These are phyloP conservation scores for Fusarium haematococcum DNA, from an alignment of 2,329 filamentous ascomycete species.

Conservation along the genomic window DNA sequence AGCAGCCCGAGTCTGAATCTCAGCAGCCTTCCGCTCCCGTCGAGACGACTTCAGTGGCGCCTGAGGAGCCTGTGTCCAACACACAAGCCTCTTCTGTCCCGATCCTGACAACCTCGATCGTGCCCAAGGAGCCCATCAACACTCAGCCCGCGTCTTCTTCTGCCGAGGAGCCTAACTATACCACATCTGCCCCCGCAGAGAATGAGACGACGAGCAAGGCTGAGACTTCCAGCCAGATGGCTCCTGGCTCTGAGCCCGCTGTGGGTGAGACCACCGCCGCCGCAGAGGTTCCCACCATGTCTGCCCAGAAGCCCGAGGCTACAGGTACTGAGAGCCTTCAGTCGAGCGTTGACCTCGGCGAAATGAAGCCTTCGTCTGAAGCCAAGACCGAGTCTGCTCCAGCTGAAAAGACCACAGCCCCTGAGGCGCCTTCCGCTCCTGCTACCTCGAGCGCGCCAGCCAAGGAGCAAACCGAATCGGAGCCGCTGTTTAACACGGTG, in stretches of 20 bases:
- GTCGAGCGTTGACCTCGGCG: slow-evolving; percentile 42
- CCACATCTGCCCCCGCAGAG: neutral
- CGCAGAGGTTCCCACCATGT: slow-evolving; percentile 3
- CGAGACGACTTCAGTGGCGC: neutral
- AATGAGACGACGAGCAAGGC: neutral
- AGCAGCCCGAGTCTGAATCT: neutral
- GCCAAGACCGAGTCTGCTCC: slow-evolving; percentile 11
- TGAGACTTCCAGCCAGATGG: slow-evolving; percentile 7
- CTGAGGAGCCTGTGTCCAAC: neutral
- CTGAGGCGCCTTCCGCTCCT: slow-evolving; percentile 13
- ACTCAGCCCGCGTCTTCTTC: neutral
- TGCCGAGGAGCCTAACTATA: slow-evolving; percentile 12
- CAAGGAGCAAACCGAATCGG: neutral
- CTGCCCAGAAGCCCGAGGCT: slow-evolving; percentile 19
- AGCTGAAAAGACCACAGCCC: slow-evolving; percentile 22
- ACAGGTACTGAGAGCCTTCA: slow-evolving; percentile 9
- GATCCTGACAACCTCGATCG: slow-evolving; percentile 35
- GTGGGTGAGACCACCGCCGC: slow-evolving; percentile 10
- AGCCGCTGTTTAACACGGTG: slow-evolving; percentile 10
- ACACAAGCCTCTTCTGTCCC: neutral
- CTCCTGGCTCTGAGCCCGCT: slow-evolving; percentile 7
- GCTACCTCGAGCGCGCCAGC: slow-evolving; percentile 1
- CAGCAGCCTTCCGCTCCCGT: neutral
- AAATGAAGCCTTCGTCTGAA: slow-evolving; percentile 30
- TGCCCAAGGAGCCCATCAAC: slow-evolving; percentile 25